Base-by-base conservation (phyloP, 768 basidiomycete species). In the Pholiota microspora region DNA sequence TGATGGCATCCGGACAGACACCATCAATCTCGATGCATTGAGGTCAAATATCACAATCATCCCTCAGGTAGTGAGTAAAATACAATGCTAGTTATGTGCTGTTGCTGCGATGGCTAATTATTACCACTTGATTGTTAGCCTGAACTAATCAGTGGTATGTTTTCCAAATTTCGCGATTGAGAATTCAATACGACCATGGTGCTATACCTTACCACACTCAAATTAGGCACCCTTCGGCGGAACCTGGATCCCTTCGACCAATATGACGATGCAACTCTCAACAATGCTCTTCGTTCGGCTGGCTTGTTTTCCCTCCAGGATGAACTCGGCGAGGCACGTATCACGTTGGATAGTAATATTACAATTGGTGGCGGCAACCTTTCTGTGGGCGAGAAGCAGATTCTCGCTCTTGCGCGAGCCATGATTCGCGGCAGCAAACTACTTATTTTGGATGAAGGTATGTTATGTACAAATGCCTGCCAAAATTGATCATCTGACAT, bases 41-140 rank as follows among this genome's bases (percentile, higher is more conserved):
- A 71, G 86, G 32, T 74, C 78, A 1, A 79, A 75, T 53, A 77
- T 88, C 51, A 87, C 85, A 1, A 82, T 86, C 59, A 86, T 83
- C 31, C 81, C 79, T 2, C 79, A 81, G 60, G 66, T 73, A n/a
- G 76, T 74, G 31, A 50, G 71, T 65, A 13, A n/a, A n/a, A 13
- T 16, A 36, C 16, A 18, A 29, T 21, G 7, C 15, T 31, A 2
- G 7, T 36, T 12, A 18, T 10, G 1, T 23, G 23, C 23, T 16
- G 12, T n/a, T 7, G 83, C 29, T 31, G n/a, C n/a, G 46, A 18
- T 16, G 2, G 29, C 32, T 21, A 48, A 81, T 64, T 70, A 69
- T 58, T 66, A 4, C n/a, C n/a, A n/a, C n/a, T 8, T 18, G 21
- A 18, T 23, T 25, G 75, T 79, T 38, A 48, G 21, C 18, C 38